Base-by-base conservation (phyloP, 176 grass and related monocot species). In the Canna indica region DNA sequence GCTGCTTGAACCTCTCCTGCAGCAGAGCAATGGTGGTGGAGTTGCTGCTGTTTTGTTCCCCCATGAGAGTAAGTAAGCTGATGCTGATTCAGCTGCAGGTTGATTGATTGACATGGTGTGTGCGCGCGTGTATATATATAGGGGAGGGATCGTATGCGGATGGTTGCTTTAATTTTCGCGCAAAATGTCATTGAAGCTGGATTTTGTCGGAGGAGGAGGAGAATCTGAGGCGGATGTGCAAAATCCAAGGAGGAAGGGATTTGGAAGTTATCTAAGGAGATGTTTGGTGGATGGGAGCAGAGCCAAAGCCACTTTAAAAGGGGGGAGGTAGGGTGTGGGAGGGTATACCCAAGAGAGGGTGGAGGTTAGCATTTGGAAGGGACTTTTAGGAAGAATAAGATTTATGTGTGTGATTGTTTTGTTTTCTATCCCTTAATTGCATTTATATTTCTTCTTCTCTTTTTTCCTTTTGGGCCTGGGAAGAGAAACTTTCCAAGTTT, bases 241-340 rank as follows among this genome's bases (percentile, higher is more conserved):
- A 54, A 54, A 5, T n/a, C 50, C 50, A 54, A 54, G 50, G 50
- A 54, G 50, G 50, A 54, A 54, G n/a, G 50, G 17, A 1, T n/a
- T 54, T 54, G 50, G 50, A 20, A 8, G 50, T n/a, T 17, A 24
- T 22, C 50, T 54, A 6, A 54, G 50, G 17, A n/a, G 22, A n/a
- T 54, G 50, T 54, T 54, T 54, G 50, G 50, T 54, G 50, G 50
- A 54, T 54, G 50, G 50, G 50, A 54, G 50, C 50, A 54, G 50
- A n/a, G 50, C 50, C 50, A 54, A 54, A 54, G 50, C 3, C 50
- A 20, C 50, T 54, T 20, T 54, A 54, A 54, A 54, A 18, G 22
- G 50, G 22, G 16, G n/a, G n/a, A n/a, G n/a, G n/a, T n/a, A n/a
- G n/a, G n/a, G n/a, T n/a, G n/a, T n/a, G n/a, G n/a, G n/a, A n/a